Percentiles rank a stretch among this genome's conserved stretches.
Evolutionary conservation across 345 rosid genomes (phyloP).

Genomic region (Eucalyptus pauciflora): DNA sequence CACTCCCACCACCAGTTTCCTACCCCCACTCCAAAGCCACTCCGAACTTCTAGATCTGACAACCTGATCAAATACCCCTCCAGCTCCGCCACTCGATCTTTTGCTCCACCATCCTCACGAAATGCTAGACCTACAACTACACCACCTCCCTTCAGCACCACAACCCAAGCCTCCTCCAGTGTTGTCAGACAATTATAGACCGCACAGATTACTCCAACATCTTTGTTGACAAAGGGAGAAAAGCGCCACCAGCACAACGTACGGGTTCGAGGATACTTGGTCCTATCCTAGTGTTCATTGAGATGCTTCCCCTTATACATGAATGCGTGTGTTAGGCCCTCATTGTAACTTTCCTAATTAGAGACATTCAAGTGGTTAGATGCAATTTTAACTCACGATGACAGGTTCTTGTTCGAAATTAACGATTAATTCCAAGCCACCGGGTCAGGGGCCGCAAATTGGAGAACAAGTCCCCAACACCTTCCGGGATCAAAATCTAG

Average conservation of each 20-base stretch:
- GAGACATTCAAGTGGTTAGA: neutral
- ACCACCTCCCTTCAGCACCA: neutral
- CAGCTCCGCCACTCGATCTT: neutral
- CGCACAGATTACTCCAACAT: neutral
- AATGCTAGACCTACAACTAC: neutral
- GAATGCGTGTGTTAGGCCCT: neutral
- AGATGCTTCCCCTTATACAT: neutral
- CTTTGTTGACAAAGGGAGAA: neutral
- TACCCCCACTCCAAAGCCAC: neutral
- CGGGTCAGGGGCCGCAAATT: neutral
- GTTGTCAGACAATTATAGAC: neutral
- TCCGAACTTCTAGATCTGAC: neutral
- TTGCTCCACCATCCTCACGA: neutral
- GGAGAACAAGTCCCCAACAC: neutral
- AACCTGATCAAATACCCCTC: neutral
- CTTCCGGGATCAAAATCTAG: neutral
- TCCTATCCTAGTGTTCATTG: neutral
- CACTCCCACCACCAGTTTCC: neutral
- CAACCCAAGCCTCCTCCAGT: neutral
- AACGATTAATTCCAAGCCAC: neutral
- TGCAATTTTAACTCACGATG: neutral
- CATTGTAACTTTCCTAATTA: neutral
- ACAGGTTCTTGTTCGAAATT: neutral
- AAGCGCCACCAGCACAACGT: neutral
- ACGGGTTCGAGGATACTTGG: neutral